Percentiles rank a stretch among this genome's conserved stretches.
These are phyloP conservation scores for Crithidia thermophila DNA, from an alignment of 208 protist genomes.

Conservation along the genomic window DNA sequence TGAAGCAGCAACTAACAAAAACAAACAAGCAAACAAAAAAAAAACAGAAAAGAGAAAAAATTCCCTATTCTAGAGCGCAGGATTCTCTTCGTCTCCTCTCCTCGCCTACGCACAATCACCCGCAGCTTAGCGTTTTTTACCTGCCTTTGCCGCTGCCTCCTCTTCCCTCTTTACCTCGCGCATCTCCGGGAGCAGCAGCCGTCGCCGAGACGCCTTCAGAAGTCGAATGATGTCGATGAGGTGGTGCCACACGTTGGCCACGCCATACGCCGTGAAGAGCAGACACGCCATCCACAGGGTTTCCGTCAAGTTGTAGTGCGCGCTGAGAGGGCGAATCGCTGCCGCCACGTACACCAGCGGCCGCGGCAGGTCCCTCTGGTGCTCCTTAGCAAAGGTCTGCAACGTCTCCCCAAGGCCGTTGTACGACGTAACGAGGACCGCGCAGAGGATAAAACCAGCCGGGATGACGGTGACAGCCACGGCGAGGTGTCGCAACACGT, in stretches of 20 bases:
- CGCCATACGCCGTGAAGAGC: conserved; percentile 65
- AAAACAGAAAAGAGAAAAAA: conserved; percentile 19
- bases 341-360: conserved; percentile 22
- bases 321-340: conserved; percentile 14
- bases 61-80: too few species aligned
- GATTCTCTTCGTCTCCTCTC: background rate
- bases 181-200: conserved; percentile 39
- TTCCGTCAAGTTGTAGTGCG: conserved; percentile 4
- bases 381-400: conserved; percentile 25
- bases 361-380: conserved; percentile 12
- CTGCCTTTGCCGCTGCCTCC: conserved; percentile 13
- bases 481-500: conserved; percentile 29
- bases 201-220: conserved; percentile 65
- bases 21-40: background rate
- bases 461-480: conserved; percentile 48
- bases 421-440: conserved; percentile 19
- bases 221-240: conserved; percentile 58
- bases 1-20: too few species aligned
- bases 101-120: background rate
- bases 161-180: background rate
- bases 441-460: conserved; percentile 26
- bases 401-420: conserved; percentile 17
- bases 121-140: conserved; percentile 3
- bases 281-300: conserved; percentile 52
- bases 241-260: conserved; percentile 41